A percentile compares a stretch with the other conserved stretches of the same genome.
phyloP scores from a whole-genome alignment of 352 stramenopile genomes.

The Pythium biforme region DNA sequence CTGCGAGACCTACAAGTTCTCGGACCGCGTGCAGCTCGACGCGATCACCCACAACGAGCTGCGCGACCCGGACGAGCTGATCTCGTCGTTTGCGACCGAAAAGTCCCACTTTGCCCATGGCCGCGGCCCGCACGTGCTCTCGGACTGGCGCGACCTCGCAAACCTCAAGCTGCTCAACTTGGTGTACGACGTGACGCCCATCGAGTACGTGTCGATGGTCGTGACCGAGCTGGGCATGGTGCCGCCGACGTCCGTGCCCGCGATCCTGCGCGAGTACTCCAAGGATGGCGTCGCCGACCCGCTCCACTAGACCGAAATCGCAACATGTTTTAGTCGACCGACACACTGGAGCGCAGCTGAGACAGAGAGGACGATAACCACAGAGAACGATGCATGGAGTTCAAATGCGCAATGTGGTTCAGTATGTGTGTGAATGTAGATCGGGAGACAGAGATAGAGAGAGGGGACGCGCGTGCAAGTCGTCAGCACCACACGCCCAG shows the following conservation, averaged over 20 bases:
- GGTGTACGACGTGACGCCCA: constrained; percentile 96
- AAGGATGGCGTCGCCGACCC: constrained; percentile 60
- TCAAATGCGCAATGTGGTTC: no score
- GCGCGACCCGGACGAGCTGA: constrained; percentile 90
- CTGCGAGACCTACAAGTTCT: constrained; percentile 98
- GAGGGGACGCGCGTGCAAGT: no score
- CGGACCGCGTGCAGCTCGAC: constrained; percentile 96
- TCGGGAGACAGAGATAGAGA: no score
- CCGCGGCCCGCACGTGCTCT: constrained; percentile 62
- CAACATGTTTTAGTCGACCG: no score
- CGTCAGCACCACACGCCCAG: no score
- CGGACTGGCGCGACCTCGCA: constrained; percentile 73
- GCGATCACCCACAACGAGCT: constrained; percentile 98
- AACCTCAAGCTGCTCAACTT: constrained; percentile 85
- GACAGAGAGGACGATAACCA: no score
- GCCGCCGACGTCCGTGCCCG: constrained; percentile 95
- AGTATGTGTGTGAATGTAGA: no score
- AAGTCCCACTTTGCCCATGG: constrained; percentile 39
- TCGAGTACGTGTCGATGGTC: constrained; percentile 96
- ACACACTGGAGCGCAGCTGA: no score
- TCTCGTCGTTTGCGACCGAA: constrained; percentile 59
- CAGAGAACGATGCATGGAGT: no score
- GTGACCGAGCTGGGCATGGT: constrained; percentile 98
- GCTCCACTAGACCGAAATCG: constrained; percentile 19
- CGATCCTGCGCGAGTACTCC: constrained; percentile 94